Base-by-base conservation (phyloP, 768 basidiomycete genomes). In the Cystofilobasidium capitatum region DNA sequence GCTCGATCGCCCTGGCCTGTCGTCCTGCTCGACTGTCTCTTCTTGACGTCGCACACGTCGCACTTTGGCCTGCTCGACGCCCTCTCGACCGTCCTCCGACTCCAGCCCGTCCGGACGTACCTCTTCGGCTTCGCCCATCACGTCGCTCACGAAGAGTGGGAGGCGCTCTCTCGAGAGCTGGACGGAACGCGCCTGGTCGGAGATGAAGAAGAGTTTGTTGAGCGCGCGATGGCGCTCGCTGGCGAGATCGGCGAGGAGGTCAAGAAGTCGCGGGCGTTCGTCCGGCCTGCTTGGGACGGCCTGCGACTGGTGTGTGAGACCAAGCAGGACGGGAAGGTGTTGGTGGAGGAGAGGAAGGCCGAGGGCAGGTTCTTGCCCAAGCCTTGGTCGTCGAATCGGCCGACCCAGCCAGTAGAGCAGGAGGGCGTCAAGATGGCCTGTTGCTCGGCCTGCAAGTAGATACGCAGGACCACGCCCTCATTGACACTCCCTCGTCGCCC, bases 11-110 rank as follows among this genome's bases (percentile, higher is more conserved):
- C 75, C 14, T 74, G 83, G 40, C 80, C 85, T 1, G 81, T 88
- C 31, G 80, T 88, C 68, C 82, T 91, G 58, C 79, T 91, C 44
- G 91, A 94, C 75, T 88, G 88, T 71, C 79, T 94, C 39, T 80
- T 73, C 6, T 47, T 89, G 3, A 73, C 76, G 9, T 74, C 81
- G 2, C 88, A 90, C 74, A 83, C 80, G n/a, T 91, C 89, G 10
- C 91, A 94, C 75, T 83, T 88, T 72, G 88, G 88, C 5, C 73
- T 91, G n/a, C 79, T 78, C 36, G 81, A 86, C 70, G 81, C 89
- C 1, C 77, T 89, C 3, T 76, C 75, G 13, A 76, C 82, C 1
- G 82, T 86, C 33, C 77, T 84, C 69, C 79, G 81, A 69, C 77
- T 91, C 62, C 79, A 81, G 24, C 85, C 88, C 7, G 71, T 70